phyloP scores from a whole-genome alignment of 495 filamentous ascomycete genomes.

The Annulohypoxylon moriforme region DNA sequence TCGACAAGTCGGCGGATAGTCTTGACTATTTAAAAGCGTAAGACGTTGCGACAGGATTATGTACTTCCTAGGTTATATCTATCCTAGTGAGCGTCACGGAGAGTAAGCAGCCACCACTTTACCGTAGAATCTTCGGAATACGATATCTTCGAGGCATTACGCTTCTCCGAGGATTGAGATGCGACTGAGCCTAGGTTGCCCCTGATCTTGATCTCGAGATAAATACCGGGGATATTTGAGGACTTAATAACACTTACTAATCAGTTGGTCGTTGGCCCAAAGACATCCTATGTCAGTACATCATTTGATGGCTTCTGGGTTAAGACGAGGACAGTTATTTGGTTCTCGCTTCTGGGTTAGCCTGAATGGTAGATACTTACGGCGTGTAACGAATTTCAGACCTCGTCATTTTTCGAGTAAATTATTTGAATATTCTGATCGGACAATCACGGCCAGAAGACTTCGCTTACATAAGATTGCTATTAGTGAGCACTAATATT shows the following conservation, averaged over 20 bases:
- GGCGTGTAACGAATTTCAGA: conserved; percentile 48
- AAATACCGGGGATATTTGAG: not conserved
- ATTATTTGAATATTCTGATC: conserved; percentile 43
- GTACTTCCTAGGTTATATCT: not conserved
- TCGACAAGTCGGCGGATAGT: not conserved
- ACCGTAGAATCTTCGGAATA: not conserved
- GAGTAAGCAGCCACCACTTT: conserved; percentile 22
- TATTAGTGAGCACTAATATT: conserved; percentile 40
- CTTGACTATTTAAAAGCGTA: conserved; percentile 8
- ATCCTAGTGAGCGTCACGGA: conserved; percentile 9
- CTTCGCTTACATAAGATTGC: conserved; percentile 47
- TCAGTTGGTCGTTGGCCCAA: too few relatives aligned
- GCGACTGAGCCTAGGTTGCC: conserved; percentile 23
- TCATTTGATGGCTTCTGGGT: too few relatives aligned
- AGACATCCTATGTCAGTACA: too few relatives aligned
- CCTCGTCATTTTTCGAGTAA: conserved; percentile 34
- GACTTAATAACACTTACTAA: not conserved
- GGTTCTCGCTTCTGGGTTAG: conserved; percentile 27
- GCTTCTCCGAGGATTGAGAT: conserved; percentile 5
- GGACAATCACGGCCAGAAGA: conserved; percentile 49
- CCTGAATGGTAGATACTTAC: conserved; percentile 51
- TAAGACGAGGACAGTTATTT: conserved; percentile 20
- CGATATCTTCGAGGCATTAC: conserved; percentile 13
- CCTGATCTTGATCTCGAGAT: conserved; percentile 3
- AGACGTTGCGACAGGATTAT: conserved; percentile 17